phyloP scores from a whole-genome alignment of 805 yeast genomes.

The Wickerhamiella musiphila region DNA sequence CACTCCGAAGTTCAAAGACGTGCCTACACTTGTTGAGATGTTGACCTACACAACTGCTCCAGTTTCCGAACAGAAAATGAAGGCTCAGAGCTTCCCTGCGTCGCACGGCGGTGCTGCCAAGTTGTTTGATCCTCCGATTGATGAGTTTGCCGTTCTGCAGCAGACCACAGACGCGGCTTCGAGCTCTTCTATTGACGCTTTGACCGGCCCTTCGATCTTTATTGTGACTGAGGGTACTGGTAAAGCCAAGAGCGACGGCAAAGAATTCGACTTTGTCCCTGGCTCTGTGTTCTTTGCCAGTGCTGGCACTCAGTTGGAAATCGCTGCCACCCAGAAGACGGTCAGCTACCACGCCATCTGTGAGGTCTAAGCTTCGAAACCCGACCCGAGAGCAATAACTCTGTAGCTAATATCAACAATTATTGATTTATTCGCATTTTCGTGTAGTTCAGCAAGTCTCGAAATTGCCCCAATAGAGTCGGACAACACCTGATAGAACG shows the following conservation, averaged over 20 bases:
- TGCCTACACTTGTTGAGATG: conserved; percentile 72
- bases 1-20: conserved; percentile 98
- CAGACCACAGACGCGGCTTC: conserved; percentile 40
- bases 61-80: conserved; percentile 87
- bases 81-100: conserved; percentile 33
- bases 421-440: too few species aligned
- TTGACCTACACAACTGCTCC: conserved; percentile 78
- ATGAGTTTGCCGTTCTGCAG: conserved; percentile 86
- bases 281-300: conserved; percentile 80
- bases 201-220: conserved; percentile 77
- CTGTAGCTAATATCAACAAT: too few species aligned
- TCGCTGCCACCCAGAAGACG: conserved; percentile 29
- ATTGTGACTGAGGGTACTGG: conserved; percentile 77
- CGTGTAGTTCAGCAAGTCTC: too few species aligned
- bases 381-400: too few species aligned
- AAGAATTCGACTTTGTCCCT: conserved; percentile 33
- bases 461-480: too few species aligned
- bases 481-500: too few species aligned
- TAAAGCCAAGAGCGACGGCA: conserved; percentile 25
- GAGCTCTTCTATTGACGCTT: conserved; percentile 36
- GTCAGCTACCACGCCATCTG: conserved; percentile 84
- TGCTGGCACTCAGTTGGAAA: conserved; percentile 49
- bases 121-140: conserved; percentile 89
- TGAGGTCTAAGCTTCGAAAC: conserved; percentile 41
- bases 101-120: conserved; percentile 22